These are phyloP conservation scores for Colletotrichum camelliae DNA, from an alignment of 2,329 filamentous ascomycete species.

Conservation along the genomic window DNA sequence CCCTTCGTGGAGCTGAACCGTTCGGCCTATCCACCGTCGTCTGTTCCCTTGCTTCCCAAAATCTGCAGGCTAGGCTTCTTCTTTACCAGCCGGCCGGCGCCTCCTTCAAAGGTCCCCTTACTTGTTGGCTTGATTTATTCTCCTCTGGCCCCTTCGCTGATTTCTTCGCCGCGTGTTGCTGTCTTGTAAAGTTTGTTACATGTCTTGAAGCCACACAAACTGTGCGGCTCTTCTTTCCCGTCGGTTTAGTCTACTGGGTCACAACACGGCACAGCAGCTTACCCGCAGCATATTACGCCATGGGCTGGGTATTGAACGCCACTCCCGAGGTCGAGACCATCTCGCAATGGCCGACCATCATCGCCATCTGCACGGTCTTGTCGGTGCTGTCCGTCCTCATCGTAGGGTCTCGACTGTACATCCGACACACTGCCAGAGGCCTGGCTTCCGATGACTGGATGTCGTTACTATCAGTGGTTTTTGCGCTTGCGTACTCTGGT, in stretches of 20 bases:
- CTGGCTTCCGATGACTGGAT: slow-evolving; percentile 54
- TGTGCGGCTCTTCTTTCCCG: neutral
- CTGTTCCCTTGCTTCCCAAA: neutral
- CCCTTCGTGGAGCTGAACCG: neutral
- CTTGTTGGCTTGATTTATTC: neutral
- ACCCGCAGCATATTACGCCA: slow-evolving; percentile 26
- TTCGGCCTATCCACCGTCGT: neutral
- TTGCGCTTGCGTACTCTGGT: slow-evolving; percentile 53
- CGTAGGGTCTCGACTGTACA: slow-evolving; percentile 46
- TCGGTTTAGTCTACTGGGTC: neutral
- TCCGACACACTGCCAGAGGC: slow-evolving; percentile 46
- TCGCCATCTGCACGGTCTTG: slow-evolving; percentile 52
- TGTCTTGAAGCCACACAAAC: neutral
- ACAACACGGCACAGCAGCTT: neutral
- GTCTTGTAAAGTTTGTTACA: neutral
- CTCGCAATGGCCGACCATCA: slow-evolving; percentile 54
- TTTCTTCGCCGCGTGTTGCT: neutral
- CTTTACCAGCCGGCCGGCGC: neutral
- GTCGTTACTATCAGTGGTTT: slow-evolving; percentile 44
- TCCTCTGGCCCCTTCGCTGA: neutral
- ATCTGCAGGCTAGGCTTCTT: neutral
- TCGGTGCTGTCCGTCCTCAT: slow-evolving; percentile 46
- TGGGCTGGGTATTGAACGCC: slow-evolving; percentile 58
- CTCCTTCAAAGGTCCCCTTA: neutral
- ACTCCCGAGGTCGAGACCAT: slow-evolving; percentile 48